These are phyloP conservation scores for Vitis labrusca DNA, from an alignment of 164 flowering plant species.

Conservation along the genomic window DNA sequence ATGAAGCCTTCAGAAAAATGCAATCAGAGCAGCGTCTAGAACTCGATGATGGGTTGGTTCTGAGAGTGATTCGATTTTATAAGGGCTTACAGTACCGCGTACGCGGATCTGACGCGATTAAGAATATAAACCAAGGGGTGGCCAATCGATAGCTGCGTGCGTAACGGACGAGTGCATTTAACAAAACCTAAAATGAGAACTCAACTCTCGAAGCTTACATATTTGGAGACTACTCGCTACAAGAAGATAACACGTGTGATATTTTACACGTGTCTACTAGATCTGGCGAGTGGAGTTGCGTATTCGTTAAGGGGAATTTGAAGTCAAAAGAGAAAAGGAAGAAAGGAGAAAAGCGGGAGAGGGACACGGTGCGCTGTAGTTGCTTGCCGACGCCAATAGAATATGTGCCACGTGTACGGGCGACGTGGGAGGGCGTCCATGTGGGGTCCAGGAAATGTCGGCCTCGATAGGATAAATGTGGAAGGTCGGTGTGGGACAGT, in stretches of 20 bases:
- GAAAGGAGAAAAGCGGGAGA: neutral
- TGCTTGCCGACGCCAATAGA: conserved; percentile 9
- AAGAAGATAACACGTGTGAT: neutral
- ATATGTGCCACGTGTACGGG: conserved; percentile 17
- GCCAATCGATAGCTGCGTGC: neutral
- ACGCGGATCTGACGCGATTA: conserved; percentile 33
- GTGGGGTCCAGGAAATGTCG: conserved; percentile 21
- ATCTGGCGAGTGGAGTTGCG: neutral
- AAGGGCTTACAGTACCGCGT: neutral
- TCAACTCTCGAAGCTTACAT: too few relatives aligned
- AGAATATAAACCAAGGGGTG: neutral
- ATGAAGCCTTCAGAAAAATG: neutral
- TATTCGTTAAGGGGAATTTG: neutral
- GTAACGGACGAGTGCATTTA: conserved; percentile 21
- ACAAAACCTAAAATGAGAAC: neutral
- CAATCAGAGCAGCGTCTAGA: neutral
- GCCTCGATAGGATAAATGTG: conserved; percentile 13
- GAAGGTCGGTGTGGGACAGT: conserved; percentile 18
- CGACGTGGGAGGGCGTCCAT: conserved; percentile 7
- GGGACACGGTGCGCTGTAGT: conserved; percentile 13
- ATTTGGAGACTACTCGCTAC: neutral
- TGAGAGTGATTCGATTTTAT: conserved; percentile 14
- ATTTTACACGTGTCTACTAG: neutral
- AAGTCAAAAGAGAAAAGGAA: neutral
- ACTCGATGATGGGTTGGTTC: neutral